These are phyloP conservation scores for Arabidopsis suecica DNA, from an alignment of 345 rosid genomes.

Conservation along the genomic window DNA sequence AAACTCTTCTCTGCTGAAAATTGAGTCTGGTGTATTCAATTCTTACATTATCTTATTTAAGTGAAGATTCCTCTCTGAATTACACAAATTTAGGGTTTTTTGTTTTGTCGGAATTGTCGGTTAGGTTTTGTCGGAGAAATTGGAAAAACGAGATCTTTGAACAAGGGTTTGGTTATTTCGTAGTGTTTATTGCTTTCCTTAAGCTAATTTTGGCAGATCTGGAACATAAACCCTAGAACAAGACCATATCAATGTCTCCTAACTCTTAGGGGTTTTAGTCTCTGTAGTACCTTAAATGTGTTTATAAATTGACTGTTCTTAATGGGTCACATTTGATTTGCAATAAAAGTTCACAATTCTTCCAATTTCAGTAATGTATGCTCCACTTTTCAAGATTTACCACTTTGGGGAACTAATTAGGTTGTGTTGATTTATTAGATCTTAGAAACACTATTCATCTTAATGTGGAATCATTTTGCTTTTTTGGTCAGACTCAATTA, in stretches of 20 bases:
- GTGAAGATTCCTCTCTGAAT: conserved; percentile 9
- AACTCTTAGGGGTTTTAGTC: neutral
- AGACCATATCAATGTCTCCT: neutral
- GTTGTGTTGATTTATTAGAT: conserved; percentile 1
- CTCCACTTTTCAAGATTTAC: conserved; percentile 36
- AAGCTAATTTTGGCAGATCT: conserved; percentile 32
- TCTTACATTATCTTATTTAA: conserved; percentile 9
- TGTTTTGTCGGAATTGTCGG: conserved; percentile 2
- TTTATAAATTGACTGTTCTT: conserved; percentile 27
- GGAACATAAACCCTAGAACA: conserved; percentile 34
- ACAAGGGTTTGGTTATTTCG: neutral
- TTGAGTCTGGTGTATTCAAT: neutral
- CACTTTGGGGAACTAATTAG: neutral
- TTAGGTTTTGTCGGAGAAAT: conserved; percentile 6
- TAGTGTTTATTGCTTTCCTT: conserved; percentile 3
- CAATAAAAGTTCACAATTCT: conserved; percentile 3
- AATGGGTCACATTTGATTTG: conserved; percentile 29
- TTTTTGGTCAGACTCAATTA: conserved; percentile 22
- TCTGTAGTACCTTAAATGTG: neutral
- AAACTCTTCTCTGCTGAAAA: conserved; percentile 14
- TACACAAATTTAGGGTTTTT: conserved; percentile 1
- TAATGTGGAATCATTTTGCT: neutral
- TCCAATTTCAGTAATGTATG: conserved; percentile 21
- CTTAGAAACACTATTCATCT: conserved; percentile 15
- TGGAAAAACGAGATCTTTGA: conserved; percentile 28